Evolutionary conservation across 306 rosid genomes (phyloP).

Genomic region (Trifolium subterraneum): DNA sequence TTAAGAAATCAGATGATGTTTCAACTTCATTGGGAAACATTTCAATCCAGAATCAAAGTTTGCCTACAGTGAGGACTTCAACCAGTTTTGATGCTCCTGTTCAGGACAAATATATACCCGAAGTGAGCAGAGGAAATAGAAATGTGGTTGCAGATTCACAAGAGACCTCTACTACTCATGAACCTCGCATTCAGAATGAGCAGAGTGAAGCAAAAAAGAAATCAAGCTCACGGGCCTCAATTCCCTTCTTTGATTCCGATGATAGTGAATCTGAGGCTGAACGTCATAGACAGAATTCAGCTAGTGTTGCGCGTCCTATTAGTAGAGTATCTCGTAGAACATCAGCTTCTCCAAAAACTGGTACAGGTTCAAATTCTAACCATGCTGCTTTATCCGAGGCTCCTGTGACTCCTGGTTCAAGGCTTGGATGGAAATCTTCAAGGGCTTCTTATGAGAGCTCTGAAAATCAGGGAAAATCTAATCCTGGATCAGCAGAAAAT

Average conservation of each 20-base stretch:
- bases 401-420: conserved; percentile 44
- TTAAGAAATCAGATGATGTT: conserved; percentile 45
- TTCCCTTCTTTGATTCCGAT: conserved; percentile 57
- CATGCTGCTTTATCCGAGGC: conserved; percentile 36
- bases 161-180: conserved; percentile 42
- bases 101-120: conserved; percentile 47
- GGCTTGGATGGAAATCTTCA: conserved; percentile 60
- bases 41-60: conserved; percentile 49
- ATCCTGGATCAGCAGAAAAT: conserved; percentile 38
- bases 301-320: conserved; percentile 45
- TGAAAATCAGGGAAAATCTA: conserved; percentile 39
- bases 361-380: conserved; percentile 41
- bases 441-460: conserved; percentile 55
- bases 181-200: conserved; percentile 48
- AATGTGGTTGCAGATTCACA: conserved; percentile 40
- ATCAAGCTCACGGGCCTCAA: conserved; percentile 50
- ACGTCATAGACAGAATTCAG: conserved; percentile 49
- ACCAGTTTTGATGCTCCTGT: conserved; percentile 43
- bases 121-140: conserved; percentile 45
- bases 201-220: conserved; percentile 52
- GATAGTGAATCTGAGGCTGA: conserved; percentile 62
- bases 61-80: conserved; percentile 49
- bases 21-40: conserved; percentile 44
- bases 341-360: conserved; percentile 51
- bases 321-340: conserved; percentile 71